Base-by-base conservation (phyloP, 2,329 filamentous ascomycete species). In the Phoma sp. region DNA sequence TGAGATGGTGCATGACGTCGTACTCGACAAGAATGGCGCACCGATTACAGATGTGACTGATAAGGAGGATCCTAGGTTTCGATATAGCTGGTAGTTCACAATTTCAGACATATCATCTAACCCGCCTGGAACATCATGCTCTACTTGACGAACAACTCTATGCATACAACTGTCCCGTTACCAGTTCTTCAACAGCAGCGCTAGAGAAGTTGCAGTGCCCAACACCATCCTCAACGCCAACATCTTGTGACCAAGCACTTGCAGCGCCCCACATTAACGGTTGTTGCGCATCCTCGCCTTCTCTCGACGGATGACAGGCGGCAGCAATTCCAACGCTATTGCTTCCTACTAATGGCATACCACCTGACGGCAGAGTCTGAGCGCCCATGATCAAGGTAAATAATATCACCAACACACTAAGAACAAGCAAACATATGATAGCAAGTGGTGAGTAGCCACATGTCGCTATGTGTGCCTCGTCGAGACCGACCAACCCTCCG, bases 21-120 rank as follows among this genome's bases (percentile, higher is more conserved):
- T 46, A 12, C 33, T 52, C 4, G 48, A 52, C 3, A 52, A 32
- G 28, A 52, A 52, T 29, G 40, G 40, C 11, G 48, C 48, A 17
- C 48, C 40, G 11, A 11, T 40, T 29, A 46, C 40, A 2, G 48
- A 52, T 30, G 6, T 46, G 34, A 52, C 40, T 11, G 34, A 46
- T 15, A 52, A 46, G n/a, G 48, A 46, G 20, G 40, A 45, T 17
- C 3, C 11, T 3, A 46, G 29, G 12, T 46, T 52, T 15, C 39
- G 40, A 20, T 40, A 46, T n/a, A 52, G 48, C 23, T 52, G 40
- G 40, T 52, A 52, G 15, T 39, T 20, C 30, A 29, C 6, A 11
- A 11, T 25, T 9, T 5, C 23, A 25, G 9, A 25, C 23, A 9
- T 25, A 25, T n/a, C 23, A 5, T 25, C 5, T 25, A 25, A 9